Percentiles rank a stretch among this genome's conserved stretches.
phyloP scores from a whole-genome alignment of 1,284 basidiomycete species.

The Agaricales sp. region DNA sequence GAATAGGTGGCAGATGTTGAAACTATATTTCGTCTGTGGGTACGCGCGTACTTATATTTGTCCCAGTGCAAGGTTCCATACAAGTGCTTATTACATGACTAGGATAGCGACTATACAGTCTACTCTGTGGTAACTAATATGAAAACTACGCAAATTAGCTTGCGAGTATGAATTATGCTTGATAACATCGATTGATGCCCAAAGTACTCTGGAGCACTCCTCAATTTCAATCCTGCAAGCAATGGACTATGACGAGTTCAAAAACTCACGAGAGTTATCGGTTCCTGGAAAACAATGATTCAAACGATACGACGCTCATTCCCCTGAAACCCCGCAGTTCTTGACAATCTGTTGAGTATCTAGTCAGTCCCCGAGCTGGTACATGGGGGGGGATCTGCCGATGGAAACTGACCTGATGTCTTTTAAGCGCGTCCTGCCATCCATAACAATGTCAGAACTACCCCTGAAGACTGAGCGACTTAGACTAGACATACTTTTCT shows the following conservation, averaged over 20 bases:
- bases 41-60: neutral
- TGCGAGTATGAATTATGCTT: neutral
- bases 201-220: too few relatives aligned
- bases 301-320: slow-evolving; percentile 18
- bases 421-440: slow-evolving; percentile 54
- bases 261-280: neutral
- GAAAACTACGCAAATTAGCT: neutral
- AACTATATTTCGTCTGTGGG: slow-evolving; percentile 4
- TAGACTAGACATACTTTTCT: slow-evolving; percentile 32
- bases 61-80: neutral
- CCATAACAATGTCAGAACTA: too few relatives aligned
- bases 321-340: slow-evolving; percentile 61
- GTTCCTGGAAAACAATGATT: neutral
- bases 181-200: too few relatives aligned
- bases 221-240: too few relatives aligned
- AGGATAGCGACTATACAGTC: neutral
- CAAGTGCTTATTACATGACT: neutral
- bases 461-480: neutral
- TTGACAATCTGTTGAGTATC: slow-evolving; percentile 52
- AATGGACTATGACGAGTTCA: slow-evolving; percentile 3
- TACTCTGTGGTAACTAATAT: neutral
- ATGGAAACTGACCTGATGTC: slow-evolving; percentile 52
- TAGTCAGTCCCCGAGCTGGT: slow-evolving; percentile 12
- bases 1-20: slow-evolving; percentile 6
- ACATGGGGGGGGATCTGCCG: slow-evolving; percentile 5